Evolutionary conservation across 2,329 filamentous ascomycete species (phyloP), one percentile per base, ranked within the genome.

Genomic region (Penicillium oxalicum): DNA sequence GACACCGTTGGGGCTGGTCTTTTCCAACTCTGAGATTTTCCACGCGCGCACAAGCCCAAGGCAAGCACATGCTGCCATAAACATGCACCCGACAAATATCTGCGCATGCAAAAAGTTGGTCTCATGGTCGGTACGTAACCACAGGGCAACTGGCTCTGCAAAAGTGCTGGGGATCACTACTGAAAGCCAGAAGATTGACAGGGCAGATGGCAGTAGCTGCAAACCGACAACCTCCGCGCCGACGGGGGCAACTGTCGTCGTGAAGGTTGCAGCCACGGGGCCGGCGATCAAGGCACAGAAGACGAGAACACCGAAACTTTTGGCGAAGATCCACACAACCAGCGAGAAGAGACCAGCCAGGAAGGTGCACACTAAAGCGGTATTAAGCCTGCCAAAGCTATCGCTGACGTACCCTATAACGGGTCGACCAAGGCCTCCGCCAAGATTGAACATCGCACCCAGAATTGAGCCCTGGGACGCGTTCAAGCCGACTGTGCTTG

Each of bases 341-440:
- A 54, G 29, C 13, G 40, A 47, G 4, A 40, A 13, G 11, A 52
- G 1, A 75, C 6, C 63, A 26, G 41, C 41, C 12, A 49, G 18
- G 3, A 25, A 34, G 8, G 45, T 53, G 39, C 48, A 25, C 1
- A 46, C 24, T 5, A 29, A 34, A 2, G 81, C 77, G 66, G 83
- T 78, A 50, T 83, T 83, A 54, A 85, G 71, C 1, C 80, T 68
- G 0, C 82, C 81, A 26, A 78, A 69, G 0, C 63, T 65, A 58
- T 85, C 82, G 50, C 75, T 78, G 52, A 78, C 75, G 50, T 80
- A 77, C 0, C 82, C 82, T 3, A 83, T 74, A 0, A 77, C 67
- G 0, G 81, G 81, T 1, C 82, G 68, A 0, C 69, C 69, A 18
- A 71, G 34, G 6, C 72, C 78, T 54, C 81, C 76, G 0, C 81